Percentiles rank a stretch among this genome's conserved stretches.
phyloP scores from a whole-genome alignment of 495 filamentous ascomycete genomes.

The Pyrenopolyporus hunteri region DNA sequence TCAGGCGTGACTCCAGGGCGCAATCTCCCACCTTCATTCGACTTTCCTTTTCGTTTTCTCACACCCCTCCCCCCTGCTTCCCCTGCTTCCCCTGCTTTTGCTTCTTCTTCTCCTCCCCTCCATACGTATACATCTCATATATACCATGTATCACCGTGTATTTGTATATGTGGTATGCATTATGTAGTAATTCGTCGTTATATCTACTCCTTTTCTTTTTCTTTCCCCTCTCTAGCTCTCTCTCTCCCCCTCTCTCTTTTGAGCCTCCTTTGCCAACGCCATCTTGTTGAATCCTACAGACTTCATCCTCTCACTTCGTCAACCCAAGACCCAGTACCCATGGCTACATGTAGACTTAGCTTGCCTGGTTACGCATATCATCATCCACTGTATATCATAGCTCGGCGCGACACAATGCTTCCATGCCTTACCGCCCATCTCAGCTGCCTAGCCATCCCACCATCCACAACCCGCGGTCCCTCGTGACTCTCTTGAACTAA shows the following conservation, averaged over 20 bases:
- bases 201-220: not conserved
- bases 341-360: constrained; percentile 12
- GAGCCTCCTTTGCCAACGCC: constrained; percentile 29
- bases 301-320: constrained; percentile 8
- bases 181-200: not conserved
- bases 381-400: constrained; percentile 28
- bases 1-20: constrained; percentile 37
- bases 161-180: no score
- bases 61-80: not conserved
- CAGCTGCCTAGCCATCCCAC: constrained; percentile 28
- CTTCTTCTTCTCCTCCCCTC: not conserved
- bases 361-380: constrained; percentile 30
- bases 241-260: constrained; percentile 5
- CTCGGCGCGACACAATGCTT: constrained; percentile 35
- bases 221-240: not conserved
- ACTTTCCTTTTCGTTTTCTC: not conserved
- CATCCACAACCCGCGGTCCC: constrained; percentile 19
- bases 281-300: constrained; percentile 10
- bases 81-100: not conserved
- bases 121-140: not conserved
- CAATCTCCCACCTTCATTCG: constrained; percentile 27
- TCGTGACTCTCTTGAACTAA: constrained; percentile 25
- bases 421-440: constrained; percentile 39
- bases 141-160: no score
- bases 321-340: constrained; percentile 22